Percentiles rank a stretch among this genome's conserved stretches.
Conservation (phyloP, 768 basidiomycete species). For the Suillus lakei region DNA sequence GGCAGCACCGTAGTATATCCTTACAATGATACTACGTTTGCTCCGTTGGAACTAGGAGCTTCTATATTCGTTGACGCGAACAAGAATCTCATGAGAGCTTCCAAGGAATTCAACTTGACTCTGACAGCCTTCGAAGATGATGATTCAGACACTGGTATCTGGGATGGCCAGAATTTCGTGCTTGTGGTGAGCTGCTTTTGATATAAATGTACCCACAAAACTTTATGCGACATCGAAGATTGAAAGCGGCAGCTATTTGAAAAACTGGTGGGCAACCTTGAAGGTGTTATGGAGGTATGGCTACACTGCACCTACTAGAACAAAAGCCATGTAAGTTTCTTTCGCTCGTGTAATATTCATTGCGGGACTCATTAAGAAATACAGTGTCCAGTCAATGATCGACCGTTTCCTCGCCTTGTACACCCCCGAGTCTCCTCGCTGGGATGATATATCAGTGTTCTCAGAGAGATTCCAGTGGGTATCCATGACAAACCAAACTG, state of each 20-base stretch:
- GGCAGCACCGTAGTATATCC: conserved; percentile 83
- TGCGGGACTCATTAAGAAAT: neutral
- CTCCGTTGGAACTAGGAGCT: conserved; percentile 81
- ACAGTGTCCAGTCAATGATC: conserved; percentile 61
- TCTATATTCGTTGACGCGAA: conserved; percentile 86
- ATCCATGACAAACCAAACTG: conserved; percentile 52
- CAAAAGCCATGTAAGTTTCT: conserved; percentile 54
- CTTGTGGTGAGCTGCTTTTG: conserved; percentile 52
- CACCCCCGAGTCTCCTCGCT: conserved; percentile 54
- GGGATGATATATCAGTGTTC: conserved; percentile 64
- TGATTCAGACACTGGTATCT: conserved; percentile 61
- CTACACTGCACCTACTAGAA: conserved; percentile 57
- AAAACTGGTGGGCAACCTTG: conserved; percentile 71
- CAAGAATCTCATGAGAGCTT: conserved; percentile 73
- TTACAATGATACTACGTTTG: conserved; percentile 58
- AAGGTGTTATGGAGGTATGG: conserved; percentile 85
- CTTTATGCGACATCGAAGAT: conserved; percentile 36
- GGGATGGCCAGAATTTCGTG: conserved; percentile 81
- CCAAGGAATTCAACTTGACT: conserved; percentile 78
- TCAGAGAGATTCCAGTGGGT: conserved; percentile 57
- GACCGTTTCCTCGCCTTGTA: conserved; percentile 62
- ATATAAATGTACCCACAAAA: neutral
- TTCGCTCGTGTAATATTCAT: neutral
- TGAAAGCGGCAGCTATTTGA: conserved; percentile 41
- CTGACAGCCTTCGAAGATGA: conserved; percentile 55